phyloP scores from a whole-genome alignment of 768 basidiomycete species.

The Trametes elegans region DNA sequence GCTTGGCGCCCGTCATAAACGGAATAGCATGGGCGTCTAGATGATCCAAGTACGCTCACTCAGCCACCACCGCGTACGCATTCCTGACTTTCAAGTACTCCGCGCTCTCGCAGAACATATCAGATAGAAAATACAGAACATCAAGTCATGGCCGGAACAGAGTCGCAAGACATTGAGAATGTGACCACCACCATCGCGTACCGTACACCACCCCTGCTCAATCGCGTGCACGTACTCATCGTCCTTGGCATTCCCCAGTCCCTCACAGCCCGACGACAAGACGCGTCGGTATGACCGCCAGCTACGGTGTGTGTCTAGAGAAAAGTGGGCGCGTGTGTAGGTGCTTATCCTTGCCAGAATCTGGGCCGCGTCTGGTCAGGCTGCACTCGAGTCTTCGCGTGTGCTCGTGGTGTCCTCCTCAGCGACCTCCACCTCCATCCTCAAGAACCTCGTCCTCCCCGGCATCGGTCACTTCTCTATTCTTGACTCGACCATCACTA shows the following conservation, averaged over 20 bases:
- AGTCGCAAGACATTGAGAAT: conserved; percentile 47
- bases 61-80: not conserved
- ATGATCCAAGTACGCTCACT: not conserved
- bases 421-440: conserved; percentile 82
- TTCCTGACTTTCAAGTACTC: not conserved
- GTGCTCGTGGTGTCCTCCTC: conserved; percentile 79
- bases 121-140: not conserved
- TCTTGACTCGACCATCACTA: conserved; percentile 62
- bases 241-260: conserved; percentile 25
- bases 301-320: conserved; percentile 68
- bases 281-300: conserved; percentile 94
- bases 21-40: conserved; percentile 7
- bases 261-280: conserved; percentile 78
- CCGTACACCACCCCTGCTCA: conserved; percentile 5
- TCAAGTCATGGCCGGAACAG: conserved; percentile 14
- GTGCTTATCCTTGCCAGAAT: conserved; percentile 34
- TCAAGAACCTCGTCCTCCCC: conserved; percentile 97
- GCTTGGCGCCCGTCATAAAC: not conserved
- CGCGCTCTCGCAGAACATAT: not conserved
- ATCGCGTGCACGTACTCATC: conserved; percentile 5
- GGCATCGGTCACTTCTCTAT: conserved; percentile 96
- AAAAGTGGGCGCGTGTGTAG: too few species aligned
- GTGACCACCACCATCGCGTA: conserved; percentile 43
- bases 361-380: conserved; percentile 93
- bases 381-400: conserved; percentile 79